Conservation (phyloP, 2,329 filamentous ascomycete genomes). For the Cladosporium sphaerospermum region DNA sequence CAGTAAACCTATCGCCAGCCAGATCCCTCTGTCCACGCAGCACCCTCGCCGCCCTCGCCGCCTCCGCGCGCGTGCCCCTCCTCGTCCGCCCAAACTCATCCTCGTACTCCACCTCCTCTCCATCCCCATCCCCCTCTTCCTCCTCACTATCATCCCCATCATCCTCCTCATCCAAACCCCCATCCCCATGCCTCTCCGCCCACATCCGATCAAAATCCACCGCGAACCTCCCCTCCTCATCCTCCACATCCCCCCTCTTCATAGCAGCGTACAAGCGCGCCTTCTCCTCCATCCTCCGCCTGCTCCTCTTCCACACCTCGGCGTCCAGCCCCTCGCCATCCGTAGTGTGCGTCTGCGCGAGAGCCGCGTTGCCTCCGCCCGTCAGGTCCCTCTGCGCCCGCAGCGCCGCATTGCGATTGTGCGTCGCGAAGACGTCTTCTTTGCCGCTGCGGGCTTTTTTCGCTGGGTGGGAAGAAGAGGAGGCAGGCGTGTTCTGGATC, state of each 20-base stretch:
- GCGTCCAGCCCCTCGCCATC: constrained; percentile 58
- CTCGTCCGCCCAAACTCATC: constrained; percentile 90
- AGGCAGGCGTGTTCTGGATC: constrained; percentile 50
- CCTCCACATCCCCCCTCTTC: constrained; percentile 74
- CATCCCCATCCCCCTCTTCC: constrained; percentile 27
- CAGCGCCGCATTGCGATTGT: constrained; percentile 55
- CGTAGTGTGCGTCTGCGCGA: constrained; percentile 57
- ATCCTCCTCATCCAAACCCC: constrained; percentile 42
- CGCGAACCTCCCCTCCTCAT: constrained; percentile 57
- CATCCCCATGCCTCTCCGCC: constrained; percentile 53
- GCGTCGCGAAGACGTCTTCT: constrained; percentile 61
- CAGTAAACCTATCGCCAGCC: constrained; percentile 60
- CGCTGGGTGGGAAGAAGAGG: constrained; percentile 37
- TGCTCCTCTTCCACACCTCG: constrained; percentile 57
- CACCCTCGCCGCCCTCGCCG: constrained; percentile 53
- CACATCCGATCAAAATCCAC: constrained; percentile 97
- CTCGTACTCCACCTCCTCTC: constrained; percentile 63
- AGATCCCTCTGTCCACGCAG: constrained; percentile 49
- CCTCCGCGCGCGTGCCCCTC: constrained; percentile 63
- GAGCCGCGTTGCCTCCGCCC: constrained; percentile 47
- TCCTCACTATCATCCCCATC: constrained; percentile 33
- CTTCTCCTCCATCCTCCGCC: constrained; percentile 83
- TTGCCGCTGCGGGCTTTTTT: constrained; percentile 46
- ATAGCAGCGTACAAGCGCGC: constrained; percentile 80
- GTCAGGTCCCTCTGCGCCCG: constrained; percentile 56